Evolutionary conservation across 139 green algal genomes (phyloP).

Genomic region (Picochlorum sp.): DNA sequence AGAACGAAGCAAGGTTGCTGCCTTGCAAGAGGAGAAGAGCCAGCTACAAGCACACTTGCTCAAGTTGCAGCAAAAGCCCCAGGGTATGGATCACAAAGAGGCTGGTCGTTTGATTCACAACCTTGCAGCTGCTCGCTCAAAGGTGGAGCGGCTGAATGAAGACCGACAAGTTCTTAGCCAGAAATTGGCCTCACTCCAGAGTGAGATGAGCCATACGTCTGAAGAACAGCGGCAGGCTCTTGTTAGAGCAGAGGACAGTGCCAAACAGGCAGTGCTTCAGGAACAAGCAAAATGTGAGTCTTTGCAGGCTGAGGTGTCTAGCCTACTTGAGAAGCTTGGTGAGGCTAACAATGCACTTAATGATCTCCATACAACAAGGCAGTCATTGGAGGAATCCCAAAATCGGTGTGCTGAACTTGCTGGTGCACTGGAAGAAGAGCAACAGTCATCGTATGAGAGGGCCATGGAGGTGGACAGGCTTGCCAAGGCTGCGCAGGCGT

Average conservation of each 20-base stretch:
- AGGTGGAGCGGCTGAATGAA: constrained; percentile 6
- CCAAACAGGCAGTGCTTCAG: not conserved
- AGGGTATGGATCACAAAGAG: constrained; percentile 8
- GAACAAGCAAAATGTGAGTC: not conserved
- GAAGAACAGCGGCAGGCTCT: not conserved
- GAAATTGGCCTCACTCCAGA: not conserved
- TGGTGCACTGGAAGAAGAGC: constrained; percentile 7
- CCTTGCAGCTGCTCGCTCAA: not conserved
- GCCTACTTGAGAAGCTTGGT: constrained; percentile 1
- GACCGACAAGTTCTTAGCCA: not conserved
- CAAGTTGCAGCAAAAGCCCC: constrained; percentile 6
- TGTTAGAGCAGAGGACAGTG: not conserved
- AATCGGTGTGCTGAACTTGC: constrained; percentile 7
- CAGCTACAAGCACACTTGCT: constrained; percentile 11
- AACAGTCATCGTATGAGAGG: not conserved
- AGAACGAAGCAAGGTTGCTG: not conserved
- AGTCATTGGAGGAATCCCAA: constrained; percentile 7
- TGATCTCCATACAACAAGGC: not conserved
- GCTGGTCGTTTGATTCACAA: constrained; percentile 4
- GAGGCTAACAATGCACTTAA: not conserved
- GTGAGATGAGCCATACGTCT: not conserved
- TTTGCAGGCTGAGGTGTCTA: not conserved
- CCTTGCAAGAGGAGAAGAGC: constrained; percentile 11
- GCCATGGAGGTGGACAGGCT: not conserved
- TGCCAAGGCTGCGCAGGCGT: not conserved